Percentiles rank a stretch among this genome's conserved stretches.
Evolutionary conservation across 2,329 filamentous ascomycete genomes (phyloP).

Genomic region (Leptosphaerulina australis): DNA sequence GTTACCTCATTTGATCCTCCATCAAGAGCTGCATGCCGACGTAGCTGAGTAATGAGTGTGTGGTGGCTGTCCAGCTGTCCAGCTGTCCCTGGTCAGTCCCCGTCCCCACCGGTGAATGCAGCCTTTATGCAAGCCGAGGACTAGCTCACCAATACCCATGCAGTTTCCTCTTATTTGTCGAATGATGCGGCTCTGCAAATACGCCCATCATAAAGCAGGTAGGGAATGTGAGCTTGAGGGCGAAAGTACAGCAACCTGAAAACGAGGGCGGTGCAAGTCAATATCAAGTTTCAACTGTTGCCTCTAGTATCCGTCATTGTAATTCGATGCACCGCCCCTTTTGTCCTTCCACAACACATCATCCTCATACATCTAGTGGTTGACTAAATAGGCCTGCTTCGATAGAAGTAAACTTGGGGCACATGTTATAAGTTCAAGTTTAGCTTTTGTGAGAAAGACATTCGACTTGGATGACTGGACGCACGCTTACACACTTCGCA

Average conservation of each 20-base stretch:
- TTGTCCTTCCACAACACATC: slow-evolving; percentile 20
- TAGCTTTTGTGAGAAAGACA: neutral
- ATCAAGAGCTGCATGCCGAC: slow-evolving; percentile 34
- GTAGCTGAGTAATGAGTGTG: slow-evolving; percentile 20
- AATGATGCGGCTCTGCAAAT: slow-evolving; percentile 46
- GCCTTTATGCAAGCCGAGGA: slow-evolving; percentile 9
- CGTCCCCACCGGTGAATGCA: slow-evolving; percentile 41
- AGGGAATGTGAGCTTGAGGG: slow-evolving; percentile 27
- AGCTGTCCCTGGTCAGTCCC: too few relatives aligned
- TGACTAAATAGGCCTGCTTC: slow-evolving; percentile 9
- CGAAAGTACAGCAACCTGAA: slow-evolving; percentile 29
- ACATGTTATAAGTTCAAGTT: slow-evolving; percentile 1
- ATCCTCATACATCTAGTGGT: slow-evolving; percentile 18
- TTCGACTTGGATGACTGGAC: neutral
- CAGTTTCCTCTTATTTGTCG: slow-evolving; percentile 20
- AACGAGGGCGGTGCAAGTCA: slow-evolving; percentile 39
- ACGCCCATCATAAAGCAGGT: slow-evolving; percentile 39
- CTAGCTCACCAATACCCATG: slow-evolving; percentile 8
- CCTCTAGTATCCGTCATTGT: slow-evolving; percentile 25
- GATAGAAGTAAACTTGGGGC: neutral
- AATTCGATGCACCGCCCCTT: slow-evolving; percentile 38
- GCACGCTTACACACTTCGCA: neutral
- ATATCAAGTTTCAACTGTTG: slow-evolving; percentile 28
- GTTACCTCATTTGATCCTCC: slow-evolving; percentile 30
- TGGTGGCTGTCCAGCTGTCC: slow-evolving; percentile 41